Base-by-base conservation (phyloP, 148 eudicot species). In the Diospyros lotus region DNA sequence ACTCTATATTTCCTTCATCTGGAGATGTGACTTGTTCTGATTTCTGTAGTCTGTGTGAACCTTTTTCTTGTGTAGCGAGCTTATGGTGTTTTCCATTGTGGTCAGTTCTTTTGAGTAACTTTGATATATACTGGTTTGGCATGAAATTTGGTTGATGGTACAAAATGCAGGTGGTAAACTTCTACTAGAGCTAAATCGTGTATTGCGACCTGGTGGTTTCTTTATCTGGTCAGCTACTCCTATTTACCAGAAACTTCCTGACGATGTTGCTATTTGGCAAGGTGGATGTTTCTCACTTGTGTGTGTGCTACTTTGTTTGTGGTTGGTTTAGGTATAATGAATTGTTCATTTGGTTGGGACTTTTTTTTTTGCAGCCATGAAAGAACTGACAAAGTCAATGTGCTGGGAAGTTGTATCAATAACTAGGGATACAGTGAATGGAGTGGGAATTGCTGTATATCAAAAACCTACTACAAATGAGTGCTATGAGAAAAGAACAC, bases 351-450 rank as follows among this genome's bases (percentile, higher is more conserved):
- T 60, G 73, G 40, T 46, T 70, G 55, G 65, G 52, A 66, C 17
- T 28, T 28, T 28, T 28, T 28, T 66, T 42, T 46, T 66, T 67
- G 77, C 98, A 93, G 98, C 92, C 82, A 93, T 93, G 98, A 85
- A 88, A 79, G 71, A 87, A 76, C 79, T 93, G 75, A 87, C 92
- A 12, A 76, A 93, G 65, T 76, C 85, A 60, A 89, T 93, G 84
- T 93, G 98, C 89, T 93, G 98, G 98, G 89, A 91, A 68, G 84
- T 86, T 79, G 69, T 91, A 64, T 76, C 85, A 80, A 88, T 85
- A 80, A 84, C 79, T 42, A 93, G 83, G 81, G 98, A 93, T 85
- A 81, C 67, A 66, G 80, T 93, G 75, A 91, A 93, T 83, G 74
- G 66, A 78, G 91, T 93, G 65, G 96, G 98, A 64, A 73, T 91